Percentiles rank a stretch among this genome's conserved stretches.
These are phyloP conservation scores for Erucastrum elatum DNA, from an alignment of 345 rosid species.

Conservation along the genomic window DNA sequence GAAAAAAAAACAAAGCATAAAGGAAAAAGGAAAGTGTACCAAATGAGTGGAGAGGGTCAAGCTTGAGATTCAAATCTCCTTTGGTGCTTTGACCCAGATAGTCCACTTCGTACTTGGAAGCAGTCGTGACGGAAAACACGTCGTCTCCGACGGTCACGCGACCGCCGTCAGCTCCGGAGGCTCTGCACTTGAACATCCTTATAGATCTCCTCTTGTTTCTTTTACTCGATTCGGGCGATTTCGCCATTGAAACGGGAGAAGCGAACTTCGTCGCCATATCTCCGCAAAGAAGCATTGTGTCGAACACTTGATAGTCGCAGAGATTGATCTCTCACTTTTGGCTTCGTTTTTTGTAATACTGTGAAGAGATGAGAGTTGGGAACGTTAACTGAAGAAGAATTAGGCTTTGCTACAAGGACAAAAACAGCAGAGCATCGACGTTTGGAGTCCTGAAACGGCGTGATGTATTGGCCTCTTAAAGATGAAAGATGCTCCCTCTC, in stretches of 20 bases:
- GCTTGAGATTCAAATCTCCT: constrained; percentile 87
- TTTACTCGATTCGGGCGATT: background rate
- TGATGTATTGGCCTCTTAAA: constrained; percentile 7
- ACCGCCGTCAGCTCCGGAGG: constrained; percentile 37
- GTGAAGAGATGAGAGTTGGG: constrained; percentile 22
- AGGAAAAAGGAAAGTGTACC: constrained; percentile 17
- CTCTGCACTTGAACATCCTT: constrained; percentile 38
- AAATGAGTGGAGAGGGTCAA: constrained; percentile 55
- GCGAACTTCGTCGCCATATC: constrained; percentile 22
- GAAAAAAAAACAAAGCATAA: background rate
- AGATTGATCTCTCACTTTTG: constrained; percentile 15
- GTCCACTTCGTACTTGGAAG: constrained; percentile 69
- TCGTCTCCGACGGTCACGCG: constrained; percentile 47
- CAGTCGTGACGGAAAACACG: constrained; percentile 68
- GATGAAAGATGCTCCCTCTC: constrained; percentile 7
- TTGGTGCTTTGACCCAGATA: constrained; percentile 92
- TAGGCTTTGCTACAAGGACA: background rate
- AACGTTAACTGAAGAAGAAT: constrained; percentile 26
- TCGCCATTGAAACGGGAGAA: background rate
- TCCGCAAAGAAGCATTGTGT: constrained; percentile 28
- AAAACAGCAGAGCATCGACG: constrained; percentile 15
- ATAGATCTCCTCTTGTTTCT: constrained; percentile 22
- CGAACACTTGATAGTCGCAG: constrained; percentile 33
- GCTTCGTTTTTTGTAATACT: background rate
- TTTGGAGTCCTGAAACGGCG: background rate